phyloP scores from a whole-genome alignment of 148 eudicot species.

The Fagopyrum tataricum region DNA sequence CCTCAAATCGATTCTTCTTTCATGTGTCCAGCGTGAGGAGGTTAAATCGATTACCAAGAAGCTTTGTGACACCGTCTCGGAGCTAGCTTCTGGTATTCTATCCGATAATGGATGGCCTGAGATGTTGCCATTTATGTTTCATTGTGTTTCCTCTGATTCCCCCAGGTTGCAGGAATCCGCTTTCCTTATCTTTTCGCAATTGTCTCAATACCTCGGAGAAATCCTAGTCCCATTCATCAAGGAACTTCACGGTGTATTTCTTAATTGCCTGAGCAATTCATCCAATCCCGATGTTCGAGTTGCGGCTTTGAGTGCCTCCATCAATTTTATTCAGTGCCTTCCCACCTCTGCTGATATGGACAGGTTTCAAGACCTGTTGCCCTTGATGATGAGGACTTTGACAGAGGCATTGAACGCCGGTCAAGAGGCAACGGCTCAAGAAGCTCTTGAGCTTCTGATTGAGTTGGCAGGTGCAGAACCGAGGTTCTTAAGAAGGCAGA shows the following conservation, averaged over 20 bases:
- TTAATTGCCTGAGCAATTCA: slow-evolving; percentile 37
- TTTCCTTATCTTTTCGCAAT: slow-evolving; percentile 64
- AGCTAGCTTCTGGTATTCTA: slow-evolving; percentile 64
- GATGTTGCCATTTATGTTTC: slow-evolving; percentile 69
- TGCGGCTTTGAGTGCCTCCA: slow-evolving; percentile 67
- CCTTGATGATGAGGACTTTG: slow-evolving; percentile 81
- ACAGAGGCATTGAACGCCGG: slow-evolving; percentile 63
- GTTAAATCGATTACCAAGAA: slow-evolving; percentile 58
- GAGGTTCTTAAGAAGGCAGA: slow-evolving; percentile 71
- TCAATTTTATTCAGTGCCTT: slow-evolving; percentile 78
- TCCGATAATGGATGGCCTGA: slow-evolving; percentile 77
- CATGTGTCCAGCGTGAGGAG: slow-evolving; percentile 51
- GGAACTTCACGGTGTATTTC: slow-evolving; percentile 58
- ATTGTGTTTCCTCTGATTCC: slow-evolving; percentile 55
- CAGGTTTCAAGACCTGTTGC: slow-evolving; percentile 75
- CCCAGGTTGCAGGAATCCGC: slow-evolving; percentile 58
- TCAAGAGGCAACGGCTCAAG: slow-evolving; percentile 84
- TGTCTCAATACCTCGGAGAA: slow-evolving; percentile 74
- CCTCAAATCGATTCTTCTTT: slow-evolving; percentile 44
- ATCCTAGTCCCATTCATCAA: slow-evolving; percentile 44
- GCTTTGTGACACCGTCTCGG: slow-evolving; percentile 74
- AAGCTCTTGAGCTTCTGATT: slow-evolving; percentile 74
- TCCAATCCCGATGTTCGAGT: slow-evolving; percentile 53
- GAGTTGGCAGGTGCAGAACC: slow-evolving; percentile 89
- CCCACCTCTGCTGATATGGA: slow-evolving; percentile 58